Percentiles rank a stretch among this genome's conserved stretches.
phyloP scores from a whole-genome alignment of 225 moss, liverwort and hornwort species.

The Rhytidiadelphus loreus region DNA sequence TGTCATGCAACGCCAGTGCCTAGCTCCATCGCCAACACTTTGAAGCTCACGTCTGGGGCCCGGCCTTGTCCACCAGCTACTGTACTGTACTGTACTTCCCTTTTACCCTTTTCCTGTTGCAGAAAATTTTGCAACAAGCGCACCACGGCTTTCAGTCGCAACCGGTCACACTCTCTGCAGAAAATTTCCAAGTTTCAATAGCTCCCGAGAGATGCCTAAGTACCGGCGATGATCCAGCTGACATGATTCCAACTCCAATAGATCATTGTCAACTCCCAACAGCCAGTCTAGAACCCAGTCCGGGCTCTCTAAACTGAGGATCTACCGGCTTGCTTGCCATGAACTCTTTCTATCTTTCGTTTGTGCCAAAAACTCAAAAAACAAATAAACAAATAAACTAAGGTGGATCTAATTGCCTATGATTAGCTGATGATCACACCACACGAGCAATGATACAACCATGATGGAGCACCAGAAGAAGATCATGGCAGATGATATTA shows the following conservation, averaged over 20 bases:
- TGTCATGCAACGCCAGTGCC: not conserved
- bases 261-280: not conserved
- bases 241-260: not conserved
- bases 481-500: not conserved
- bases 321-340: not conserved
- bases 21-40: not conserved
- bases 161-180: not conserved
- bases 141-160: not conserved
- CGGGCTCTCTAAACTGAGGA: not conserved
- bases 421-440: not conserved
- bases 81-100: not conserved
- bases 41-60: not conserved
- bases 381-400: not conserved
- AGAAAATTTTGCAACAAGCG: not conserved
- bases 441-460: not conserved
- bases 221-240: not conserved
- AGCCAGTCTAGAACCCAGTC: not conserved
- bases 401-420: not conserved
- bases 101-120: not conserved
- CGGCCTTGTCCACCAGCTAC: not conserved
- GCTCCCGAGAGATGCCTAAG: not conserved
- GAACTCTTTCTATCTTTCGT: not conserved
- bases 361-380: not conserved
- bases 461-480: not conserved
- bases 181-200: not conserved